Base-by-base conservation (phyloP, 1,139 yeast species). In the Saccharomyces hybrid region DNA sequence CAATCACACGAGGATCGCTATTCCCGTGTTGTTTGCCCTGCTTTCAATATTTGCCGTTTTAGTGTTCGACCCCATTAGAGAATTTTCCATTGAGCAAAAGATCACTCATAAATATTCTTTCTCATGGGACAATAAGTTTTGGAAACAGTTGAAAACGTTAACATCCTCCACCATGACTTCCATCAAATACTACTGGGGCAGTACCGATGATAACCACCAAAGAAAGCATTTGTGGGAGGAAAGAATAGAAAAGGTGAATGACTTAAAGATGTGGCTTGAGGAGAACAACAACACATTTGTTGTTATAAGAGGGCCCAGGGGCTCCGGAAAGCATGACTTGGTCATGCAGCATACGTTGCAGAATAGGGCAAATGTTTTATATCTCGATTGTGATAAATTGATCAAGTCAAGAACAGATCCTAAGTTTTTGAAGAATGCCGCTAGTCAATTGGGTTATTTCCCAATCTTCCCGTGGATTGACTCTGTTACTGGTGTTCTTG, bases 401-500 rank as follows among this genome's bases (percentile, higher is more conserved):
- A 78, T 81, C 30, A 88, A 87, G 63, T 76, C 95, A 1, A 75
- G 96, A 62, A 82, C 84, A 27, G 97, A 90, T 57, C 76, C 85
- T 2, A 78, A 79, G 30, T 82, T 89, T 60, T 74, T 93, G 52
- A 79, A 80, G 56, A 78, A 78, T 50, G 80, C 90, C 11, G 90
- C 98, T 0, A 74, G 73, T 42, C 91, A 88, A 67, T 68, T 90
- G 41, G 98, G 99, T 0, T 93, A 93, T 70, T 88, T 81, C 74
- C 99, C 99, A 0, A 85, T 89, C 2, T 93, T 93, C 69, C 88
- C 97, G 9, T 93, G 98, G 97, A 75, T 91, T 59, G 89, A 88
- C 67, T 81, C 88, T 4, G 74, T 91, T 26, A 82, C 96, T 0
- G 82, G 83, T 58, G 85, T 90, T 58, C 74, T 89, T 53, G 99